phyloP scores from a whole-genome alignment of 768 basidiomycete species.

The Antrodiella citrinella region DNA sequence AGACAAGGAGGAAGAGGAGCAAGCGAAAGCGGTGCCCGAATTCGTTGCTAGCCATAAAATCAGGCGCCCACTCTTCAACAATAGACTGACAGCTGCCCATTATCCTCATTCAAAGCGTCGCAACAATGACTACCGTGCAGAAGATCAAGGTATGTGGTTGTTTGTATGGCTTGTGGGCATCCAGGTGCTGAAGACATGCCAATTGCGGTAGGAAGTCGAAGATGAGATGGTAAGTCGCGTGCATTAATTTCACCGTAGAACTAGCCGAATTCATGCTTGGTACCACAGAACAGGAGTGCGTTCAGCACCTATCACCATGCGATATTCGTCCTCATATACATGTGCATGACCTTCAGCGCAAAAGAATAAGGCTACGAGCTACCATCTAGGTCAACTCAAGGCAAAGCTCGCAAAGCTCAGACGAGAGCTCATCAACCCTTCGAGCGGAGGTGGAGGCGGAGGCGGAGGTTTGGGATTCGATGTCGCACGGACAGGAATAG shows the following conservation, averaged over 20 bases:
- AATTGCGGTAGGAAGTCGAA: slow-evolving; percentile 67
- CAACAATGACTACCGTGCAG: slow-evolving; percentile 78
- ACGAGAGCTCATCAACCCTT: slow-evolving; percentile 81
- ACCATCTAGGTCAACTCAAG: slow-evolving; percentile 94
- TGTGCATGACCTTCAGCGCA: slow-evolving; percentile 48
- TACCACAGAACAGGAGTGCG: slow-evolving; percentile 69
- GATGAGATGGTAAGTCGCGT: slow-evolving; percentile 80
- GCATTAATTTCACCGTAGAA: slow-evolving; percentile 1
- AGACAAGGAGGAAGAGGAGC: slow-evolving; percentile 12
- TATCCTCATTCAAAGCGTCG: not conserved
- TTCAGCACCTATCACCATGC: slow-evolving; percentile 12
- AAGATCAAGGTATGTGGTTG: slow-evolving; percentile 63
- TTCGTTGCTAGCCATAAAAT: not conserved
- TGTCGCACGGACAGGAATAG: slow-evolving; percentile 96
- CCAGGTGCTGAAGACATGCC: slow-evolving; percentile 14
- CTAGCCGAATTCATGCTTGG: slow-evolving; percentile 2
- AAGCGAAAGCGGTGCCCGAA: not conserved
- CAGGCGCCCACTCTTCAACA: slow-evolving; percentile 8
- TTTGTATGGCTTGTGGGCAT: too few relatives aligned
- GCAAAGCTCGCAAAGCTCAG: slow-evolving; percentile 97
- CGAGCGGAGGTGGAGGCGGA: slow-evolving; percentile 74
- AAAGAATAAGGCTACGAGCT: slow-evolving; percentile 94
- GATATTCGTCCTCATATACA: slow-evolving; percentile 10
- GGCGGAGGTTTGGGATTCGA: slow-evolving; percentile 92
- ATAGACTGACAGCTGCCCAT: not conserved